Percentiles rank a stretch among this genome's conserved stretches.
These are phyloP conservation scores for Fraxinus nigra DNA, from an alignment of 305 asterid genomes.

Conservation along the genomic window DNA sequence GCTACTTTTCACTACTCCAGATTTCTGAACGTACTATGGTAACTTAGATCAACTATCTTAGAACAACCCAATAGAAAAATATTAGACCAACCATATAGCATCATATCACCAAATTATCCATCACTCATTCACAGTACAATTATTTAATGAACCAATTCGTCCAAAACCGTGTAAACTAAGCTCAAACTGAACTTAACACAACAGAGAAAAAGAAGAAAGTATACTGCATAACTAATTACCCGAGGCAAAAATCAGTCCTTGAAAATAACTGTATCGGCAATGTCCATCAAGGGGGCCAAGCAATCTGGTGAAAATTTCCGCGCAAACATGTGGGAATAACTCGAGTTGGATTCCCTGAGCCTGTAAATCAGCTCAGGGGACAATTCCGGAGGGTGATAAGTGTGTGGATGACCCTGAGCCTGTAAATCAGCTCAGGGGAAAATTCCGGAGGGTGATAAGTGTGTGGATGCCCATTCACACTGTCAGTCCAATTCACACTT, in stretches of 20 bases:
- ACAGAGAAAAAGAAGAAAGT: neutral
- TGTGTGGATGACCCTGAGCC: slow-evolving; percentile 84
- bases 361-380: slow-evolving; percentile 57
- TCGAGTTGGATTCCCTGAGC: slow-evolving; percentile 63
- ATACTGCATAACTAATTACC: slow-evolving; percentile 33
- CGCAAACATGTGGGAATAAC: slow-evolving; percentile 57
- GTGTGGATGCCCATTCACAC: slow-evolving; percentile 74
- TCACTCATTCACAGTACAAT: slow-evolving; percentile 14
- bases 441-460: slow-evolving; percentile 63
- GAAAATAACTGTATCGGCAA: slow-evolving; percentile 67
- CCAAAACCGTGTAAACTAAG: slow-evolving; percentile 14
- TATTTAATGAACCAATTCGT: neutral
- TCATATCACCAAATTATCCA: slow-evolving; percentile 20
- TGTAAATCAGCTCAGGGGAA: slow-evolving; percentile 57
- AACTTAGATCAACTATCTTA: slow-evolving; percentile 21
- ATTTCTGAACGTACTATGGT: slow-evolving; percentile 1
- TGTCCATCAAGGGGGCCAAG: slow-evolving; percentile 61
- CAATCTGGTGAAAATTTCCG: slow-evolving; percentile 82
- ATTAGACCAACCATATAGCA: neutral
- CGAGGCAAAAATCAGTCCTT: slow-evolving; percentile 46
- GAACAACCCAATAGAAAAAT: neutral
- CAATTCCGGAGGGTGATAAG: slow-evolving; percentile 58
- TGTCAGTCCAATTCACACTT: slow-evolving; percentile 73
- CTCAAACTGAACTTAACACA: neutral
- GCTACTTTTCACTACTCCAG: neutral